phyloP scores from a whole-genome alignment of 1,139 yeast genomes.

The Debaryomycetaceae sp. region DNA sequence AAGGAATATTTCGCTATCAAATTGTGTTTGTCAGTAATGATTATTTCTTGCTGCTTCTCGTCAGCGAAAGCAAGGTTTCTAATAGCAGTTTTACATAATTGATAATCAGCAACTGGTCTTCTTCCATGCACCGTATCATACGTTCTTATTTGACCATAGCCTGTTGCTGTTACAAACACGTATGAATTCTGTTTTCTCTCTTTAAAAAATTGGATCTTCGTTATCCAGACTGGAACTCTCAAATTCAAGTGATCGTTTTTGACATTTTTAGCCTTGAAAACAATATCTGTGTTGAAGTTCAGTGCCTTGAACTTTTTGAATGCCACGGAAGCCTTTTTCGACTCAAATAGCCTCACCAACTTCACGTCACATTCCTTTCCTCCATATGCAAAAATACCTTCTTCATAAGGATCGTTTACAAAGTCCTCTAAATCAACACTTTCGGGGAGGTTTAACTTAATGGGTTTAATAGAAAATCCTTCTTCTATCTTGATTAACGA shows the following conservation, averaged over 20 bases:
- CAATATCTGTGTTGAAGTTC: slow-evolving; percentile 17
- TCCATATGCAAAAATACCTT: slow-evolving; percentile 61
- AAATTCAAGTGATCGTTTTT: slow-evolving; percentile 62
- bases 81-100: slow-evolving; percentile 49
- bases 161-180: slow-evolving; percentile 61
- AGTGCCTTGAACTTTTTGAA: not conserved
- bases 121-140: slow-evolving; percentile 60
- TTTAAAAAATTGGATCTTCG: slow-evolving; percentile 45
- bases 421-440: slow-evolving; percentile 48
- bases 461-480: slow-evolving; percentile 28
- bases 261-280: slow-evolving; percentile 63
- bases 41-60: slow-evolving; percentile 34
- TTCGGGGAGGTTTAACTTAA: slow-evolving; percentile 25
- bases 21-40: slow-evolving; percentile 56
- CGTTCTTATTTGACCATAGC: slow-evolving; percentile 63
- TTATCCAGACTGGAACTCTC: slow-evolving; percentile 68
- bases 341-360: slow-evolving; percentile 41
- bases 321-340: slow-evolving; percentile 12
- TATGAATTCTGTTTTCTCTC: slow-evolving; percentile 26
- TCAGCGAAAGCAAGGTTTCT: slow-evolving; percentile 34
- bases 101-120: slow-evolving; percentile 53
- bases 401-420: slow-evolving; percentile 39
- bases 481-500: slow-evolving; percentile 37
- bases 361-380: slow-evolving; percentile 71
- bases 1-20: slow-evolving; percentile 53